phyloP scores from a whole-genome alignment of 192 early-diverging fungal genomes.

The Piromyces sp. region DNA sequence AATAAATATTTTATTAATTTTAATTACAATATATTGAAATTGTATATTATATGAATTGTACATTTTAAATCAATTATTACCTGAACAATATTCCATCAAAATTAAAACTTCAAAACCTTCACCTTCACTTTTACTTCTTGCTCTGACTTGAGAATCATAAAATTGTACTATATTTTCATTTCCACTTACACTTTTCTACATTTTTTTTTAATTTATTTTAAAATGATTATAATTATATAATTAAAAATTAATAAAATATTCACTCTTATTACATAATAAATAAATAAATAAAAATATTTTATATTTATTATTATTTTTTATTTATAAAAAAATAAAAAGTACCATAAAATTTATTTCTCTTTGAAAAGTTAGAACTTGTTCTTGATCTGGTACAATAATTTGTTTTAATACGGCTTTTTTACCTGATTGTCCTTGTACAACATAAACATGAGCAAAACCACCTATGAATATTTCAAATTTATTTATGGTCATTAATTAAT shows the following conservation, averaged over 20 bases:
- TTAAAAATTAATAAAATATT: too few relatives aligned
- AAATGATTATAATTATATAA: too few relatives aligned
- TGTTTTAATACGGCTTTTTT: slow-evolving; percentile 62
- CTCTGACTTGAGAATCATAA: slow-evolving; percentile 45
- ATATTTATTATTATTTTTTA: background rate
- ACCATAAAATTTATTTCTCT: slow-evolving; percentile 70
- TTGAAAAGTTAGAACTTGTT: slow-evolving; percentile 36
- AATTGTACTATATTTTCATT: slow-evolving; percentile 72
- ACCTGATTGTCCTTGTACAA: slow-evolving; percentile 36
- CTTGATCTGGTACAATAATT: slow-evolving; percentile 50
- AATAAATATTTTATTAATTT: too few relatives aligned
- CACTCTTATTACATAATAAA: too few relatives aligned
- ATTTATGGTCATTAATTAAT: too few relatives aligned
- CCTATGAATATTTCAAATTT: too few relatives aligned
- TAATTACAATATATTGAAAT: too few relatives aligned
- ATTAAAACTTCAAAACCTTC: slow-evolving; percentile 64
- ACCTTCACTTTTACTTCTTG: slow-evolving; percentile 31
- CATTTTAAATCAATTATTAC: slow-evolving; percentile 16
- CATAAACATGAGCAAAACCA: slow-evolving; percentile 82
- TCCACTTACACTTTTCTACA: slow-evolving; percentile 43
- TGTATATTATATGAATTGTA: too few relatives aligned
- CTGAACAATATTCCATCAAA: slow-evolving; percentile 82
- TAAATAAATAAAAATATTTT: background rate
- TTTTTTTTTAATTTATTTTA: too few relatives aligned
- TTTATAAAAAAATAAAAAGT: too few relatives aligned